Conservation (phyloP, 345 rosid genomes). For the Eucalyptus fibrosa region DNA sequence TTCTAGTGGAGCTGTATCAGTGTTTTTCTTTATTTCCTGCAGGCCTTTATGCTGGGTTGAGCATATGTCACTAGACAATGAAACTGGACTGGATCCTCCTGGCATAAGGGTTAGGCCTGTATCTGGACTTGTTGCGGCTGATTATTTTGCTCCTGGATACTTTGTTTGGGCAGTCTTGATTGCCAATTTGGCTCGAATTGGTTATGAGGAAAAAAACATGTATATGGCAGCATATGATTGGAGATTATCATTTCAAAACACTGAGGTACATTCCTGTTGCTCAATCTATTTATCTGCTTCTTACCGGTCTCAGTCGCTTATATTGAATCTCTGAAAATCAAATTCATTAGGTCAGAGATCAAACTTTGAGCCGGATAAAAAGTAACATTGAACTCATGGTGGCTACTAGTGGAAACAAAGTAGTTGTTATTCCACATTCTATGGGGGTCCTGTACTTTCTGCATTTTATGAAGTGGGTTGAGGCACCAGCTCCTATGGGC, state of each 20-base stretch:
- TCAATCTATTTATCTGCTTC: neutral
- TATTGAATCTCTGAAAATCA: neutral
- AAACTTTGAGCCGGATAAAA: slow-evolving; percentile 48
- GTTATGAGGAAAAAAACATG: slow-evolving; percentile 72
- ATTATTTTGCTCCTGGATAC: slow-evolving; percentile 68
- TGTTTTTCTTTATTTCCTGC: neutral
- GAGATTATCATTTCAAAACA: slow-evolving; percentile 63
- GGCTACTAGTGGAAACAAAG: slow-evolving; percentile 52
- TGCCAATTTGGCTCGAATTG: slow-evolving; percentile 62
- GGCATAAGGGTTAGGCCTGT: slow-evolving; percentile 64
- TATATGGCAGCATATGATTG: slow-evolving; percentile 80
- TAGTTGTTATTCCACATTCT: slow-evolving; percentile 59
- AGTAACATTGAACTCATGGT: slow-evolving; percentile 69
- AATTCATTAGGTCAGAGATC: slow-evolving; percentile 50
- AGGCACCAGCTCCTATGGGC: slow-evolving; percentile 64
- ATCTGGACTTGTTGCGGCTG: slow-evolving; percentile 74
- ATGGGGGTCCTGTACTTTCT: slow-evolving; percentile 65
- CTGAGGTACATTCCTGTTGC: slow-evolving; percentile 31
- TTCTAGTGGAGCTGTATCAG: neutral
- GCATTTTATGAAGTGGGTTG: slow-evolving; percentile 80
- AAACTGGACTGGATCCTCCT: slow-evolving; percentile 52
- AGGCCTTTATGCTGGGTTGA: slow-evolving; percentile 69
- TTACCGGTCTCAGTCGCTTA: neutral
- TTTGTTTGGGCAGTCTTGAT: slow-evolving; percentile 77
- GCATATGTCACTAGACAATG: slow-evolving; percentile 68